phyloP scores from a whole-genome alignment of 768 basidiomycete genomes.

The Gymnopilus junonius region DNA sequence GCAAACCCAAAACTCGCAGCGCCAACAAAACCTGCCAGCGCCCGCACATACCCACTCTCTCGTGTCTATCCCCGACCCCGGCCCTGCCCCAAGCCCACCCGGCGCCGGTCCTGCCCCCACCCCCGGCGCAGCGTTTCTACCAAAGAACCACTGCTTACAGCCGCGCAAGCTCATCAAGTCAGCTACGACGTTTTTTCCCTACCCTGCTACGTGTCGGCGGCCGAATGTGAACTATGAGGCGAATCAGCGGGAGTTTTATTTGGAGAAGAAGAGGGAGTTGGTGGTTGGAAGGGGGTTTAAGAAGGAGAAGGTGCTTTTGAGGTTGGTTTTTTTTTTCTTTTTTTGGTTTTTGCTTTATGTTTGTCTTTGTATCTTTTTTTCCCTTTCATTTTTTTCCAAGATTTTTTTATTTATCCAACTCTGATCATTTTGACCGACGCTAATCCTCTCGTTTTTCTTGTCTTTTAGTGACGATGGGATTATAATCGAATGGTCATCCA shows the following conservation, averaged over 20 bases:
- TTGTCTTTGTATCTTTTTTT: neutral
- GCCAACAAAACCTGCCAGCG: too few species aligned
- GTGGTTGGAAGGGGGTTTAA: constrained; percentile 16
- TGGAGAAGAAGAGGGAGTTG: constrained; percentile 24
- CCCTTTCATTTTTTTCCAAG: neutral
- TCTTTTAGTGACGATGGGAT: constrained; percentile 36
- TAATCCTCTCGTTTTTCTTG: neutral
- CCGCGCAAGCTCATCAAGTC: constrained; percentile 32
- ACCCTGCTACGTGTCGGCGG: constrained; percentile 30
- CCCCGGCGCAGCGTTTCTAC: too few species aligned
- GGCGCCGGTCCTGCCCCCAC: too few species aligned
- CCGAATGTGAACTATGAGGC: constrained; percentile 17
- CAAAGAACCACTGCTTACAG: too few species aligned
- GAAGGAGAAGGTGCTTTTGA: constrained; percentile 25
- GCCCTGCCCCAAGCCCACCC: too few species aligned
- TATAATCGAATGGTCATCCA: constrained; percentile 39
- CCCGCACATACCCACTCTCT: too few species aligned
- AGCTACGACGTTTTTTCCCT: constrained; percentile 30
- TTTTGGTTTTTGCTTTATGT: neutral
- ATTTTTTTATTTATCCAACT: neutral
- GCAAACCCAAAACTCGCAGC: too few species aligned
- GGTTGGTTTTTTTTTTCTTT: constrained; percentile 15
- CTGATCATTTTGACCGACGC: neutral
- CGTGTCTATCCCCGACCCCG: too few species aligned
- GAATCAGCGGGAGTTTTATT: constrained; percentile 25